Evolutionary conservation across 352 stramenopile species (phyloP), one percentile per base, ranked within the genome.

Genomic region (Globisporangium alternatum): DNA sequence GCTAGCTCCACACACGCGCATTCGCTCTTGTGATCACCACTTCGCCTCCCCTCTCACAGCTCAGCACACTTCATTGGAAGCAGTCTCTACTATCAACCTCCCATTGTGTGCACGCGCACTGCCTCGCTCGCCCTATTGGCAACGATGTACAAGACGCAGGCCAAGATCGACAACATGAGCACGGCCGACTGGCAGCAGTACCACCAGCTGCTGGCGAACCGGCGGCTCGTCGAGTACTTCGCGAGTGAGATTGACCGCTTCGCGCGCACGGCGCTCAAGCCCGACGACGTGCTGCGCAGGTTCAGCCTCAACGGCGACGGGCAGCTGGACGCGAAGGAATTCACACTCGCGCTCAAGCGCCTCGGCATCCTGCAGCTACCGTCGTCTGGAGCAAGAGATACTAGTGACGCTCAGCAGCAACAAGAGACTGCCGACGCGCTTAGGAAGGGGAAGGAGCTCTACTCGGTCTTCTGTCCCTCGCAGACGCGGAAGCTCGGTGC

Each of bases 161-260:
- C 77, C 60, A 93, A 90, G 74, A 88, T 91, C 60, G 79, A 91
- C 54, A 87, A 80, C 64, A 87, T 91, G 77, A 91, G 80, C 69
- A 89, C 85, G 47, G 78, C 78, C 53, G 80, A 90, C 17, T 92
- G 81, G 80, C 78, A 92, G 48, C 72, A 86, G 64, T 90, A 87
- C 61, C 73, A 90, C 60, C 77, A 86, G 45, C 67, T 93, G 15
- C 61, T 90, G 41, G 64, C 75, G 33, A 90, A 78, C 52, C 63
- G 68, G n/a, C 71, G 76, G 44, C 64, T 91, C 33, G 74, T 90
- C 45, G 70, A 78, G 55, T 77, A 88, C 44, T 93, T 93, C 52
- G 65, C 70, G 5, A 67, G 78, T 22, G 80, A 93, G 62, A 76
- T 89, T 17, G 59, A 78, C 59, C 76, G 80, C 31, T 91, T 91